phyloP scores from a whole-genome alignment of 352 stramenopile species.

The Thalassiosira ordinaria region DNA sequence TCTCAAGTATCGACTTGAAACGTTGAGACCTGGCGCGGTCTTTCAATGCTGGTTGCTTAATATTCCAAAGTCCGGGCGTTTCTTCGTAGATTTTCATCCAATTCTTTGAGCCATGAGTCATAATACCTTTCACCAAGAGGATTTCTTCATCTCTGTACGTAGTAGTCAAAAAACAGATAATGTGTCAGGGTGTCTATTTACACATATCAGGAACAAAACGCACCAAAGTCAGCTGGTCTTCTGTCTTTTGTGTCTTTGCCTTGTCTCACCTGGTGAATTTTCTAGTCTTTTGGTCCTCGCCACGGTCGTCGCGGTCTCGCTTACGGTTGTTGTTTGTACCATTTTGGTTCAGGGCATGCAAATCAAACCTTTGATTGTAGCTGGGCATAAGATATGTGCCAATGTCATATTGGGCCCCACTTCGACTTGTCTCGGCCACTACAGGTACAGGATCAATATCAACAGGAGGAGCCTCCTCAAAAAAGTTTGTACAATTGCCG shows the following conservation, averaged over 20 bases:
- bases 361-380: background rate
- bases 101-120: slow-evolving; percentile 26
- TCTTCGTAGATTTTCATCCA: too few relatives aligned
- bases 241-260: too few relatives aligned
- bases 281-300: slow-evolving; percentile 22
- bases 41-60: slow-evolving; percentile 38
- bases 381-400: slow-evolving; percentile 12
- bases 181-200: too few relatives aligned
- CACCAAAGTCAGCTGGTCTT: too few relatives aligned
- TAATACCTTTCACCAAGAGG: slow-evolving; percentile 31
- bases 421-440: background rate
- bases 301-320: background rate
- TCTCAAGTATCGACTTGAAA: slow-evolving; percentile 18
- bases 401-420: slow-evolving; percentile 10
- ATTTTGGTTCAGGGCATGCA: background rate
- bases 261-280: slow-evolving; percentile 40
- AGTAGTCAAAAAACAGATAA: too few relatives aligned
- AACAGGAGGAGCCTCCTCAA: background rate
- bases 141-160: slow-evolving; percentile 44
- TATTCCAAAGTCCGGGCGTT: slow-evolving; percentile 28
- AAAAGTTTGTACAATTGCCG: background rate
- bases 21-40: slow-evolving; percentile 25
- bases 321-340: background rate
- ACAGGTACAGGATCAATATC: slow-evolving; percentile 12
- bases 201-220: too few relatives aligned